phyloP scores from a whole-genome alignment of 805 yeast genomes.

The Yarrowia bubula region DNA sequence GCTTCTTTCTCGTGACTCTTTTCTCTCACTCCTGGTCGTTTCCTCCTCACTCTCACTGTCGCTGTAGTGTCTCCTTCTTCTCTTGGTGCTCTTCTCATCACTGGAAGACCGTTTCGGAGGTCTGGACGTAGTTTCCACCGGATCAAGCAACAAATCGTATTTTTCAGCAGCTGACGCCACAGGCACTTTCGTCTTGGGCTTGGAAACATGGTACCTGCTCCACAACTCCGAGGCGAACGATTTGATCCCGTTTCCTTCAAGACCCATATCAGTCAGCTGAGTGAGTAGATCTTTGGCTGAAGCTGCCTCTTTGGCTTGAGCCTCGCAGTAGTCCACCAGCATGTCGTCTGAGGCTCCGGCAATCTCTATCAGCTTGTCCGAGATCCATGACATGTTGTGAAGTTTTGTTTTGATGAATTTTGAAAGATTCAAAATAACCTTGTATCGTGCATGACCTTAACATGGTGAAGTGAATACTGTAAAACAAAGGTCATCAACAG shows the following conservation, averaged over 20 bases:
- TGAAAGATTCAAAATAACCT: no score
- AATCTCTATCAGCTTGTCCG: conserved; percentile 31
- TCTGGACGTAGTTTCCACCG: not conserved
- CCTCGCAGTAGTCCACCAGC: conserved; percentile 35
- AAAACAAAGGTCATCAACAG: no score
- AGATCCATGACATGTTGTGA: conserved; percentile 30
- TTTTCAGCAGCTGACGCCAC: not conserved
- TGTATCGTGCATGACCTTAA: no score
- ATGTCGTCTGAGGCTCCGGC: conserved; percentile 34
- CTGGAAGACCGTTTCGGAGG: not conserved
- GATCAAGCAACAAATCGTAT: conserved; percentile 14
- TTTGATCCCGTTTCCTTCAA: conserved; percentile 25
- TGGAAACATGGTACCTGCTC: conserved; percentile 22
- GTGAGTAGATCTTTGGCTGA: conserved; percentile 27
- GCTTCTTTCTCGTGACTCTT: not conserved
- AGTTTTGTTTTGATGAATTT: not conserved
- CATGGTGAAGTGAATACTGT: no score
- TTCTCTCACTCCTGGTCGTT: no score
- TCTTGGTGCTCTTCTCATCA: not conserved
- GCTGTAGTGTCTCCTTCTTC: conserved; percentile 1
- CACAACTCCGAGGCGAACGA: conserved; percentile 32
- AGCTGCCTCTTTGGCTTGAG: conserved; percentile 34
- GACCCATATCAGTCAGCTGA: conserved; percentile 33
- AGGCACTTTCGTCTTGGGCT: not conserved
- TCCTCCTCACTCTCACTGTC: not conserved